Conservation (phyloP, 1,139 yeast genomes). For the Torulaspora pretoriensis region DNA sequence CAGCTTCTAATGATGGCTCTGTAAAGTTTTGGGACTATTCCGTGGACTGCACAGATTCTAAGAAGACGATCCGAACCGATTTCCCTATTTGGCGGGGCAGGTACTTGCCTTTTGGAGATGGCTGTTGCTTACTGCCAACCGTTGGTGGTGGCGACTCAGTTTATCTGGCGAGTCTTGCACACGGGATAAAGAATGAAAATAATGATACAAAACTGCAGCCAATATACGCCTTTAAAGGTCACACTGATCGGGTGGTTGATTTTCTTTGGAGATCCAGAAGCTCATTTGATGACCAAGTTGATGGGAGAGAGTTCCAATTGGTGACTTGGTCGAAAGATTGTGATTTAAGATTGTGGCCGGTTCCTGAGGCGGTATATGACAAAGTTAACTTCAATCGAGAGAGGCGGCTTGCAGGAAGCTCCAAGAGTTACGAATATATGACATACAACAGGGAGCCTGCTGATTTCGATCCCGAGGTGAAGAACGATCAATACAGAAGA, state of each 20-base stretch:
- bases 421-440: constrained; percentile 46
- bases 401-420: constrained; percentile 38
- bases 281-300: constrained; percentile 42
- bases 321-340: constrained; percentile 94
- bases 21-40: constrained; percentile 83
- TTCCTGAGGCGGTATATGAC: constrained; percentile 54
- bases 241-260: constrained; percentile 78
- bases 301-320: constrained; percentile 78
- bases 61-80: constrained; percentile 60
- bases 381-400: constrained; percentile 52
- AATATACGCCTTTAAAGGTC: constrained; percentile 68
- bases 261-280: constrained; percentile 78
- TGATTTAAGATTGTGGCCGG: constrained; percentile 80
- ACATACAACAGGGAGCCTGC: constrained; percentile 52
- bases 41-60: constrained; percentile 43
- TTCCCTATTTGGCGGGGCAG: constrained; percentile 90
- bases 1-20: constrained; percentile 81
- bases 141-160: constrained; percentile 80
- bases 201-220: constrained; percentile 48
- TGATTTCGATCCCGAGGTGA: constrained; percentile 11
- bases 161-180: constrained; percentile 53
- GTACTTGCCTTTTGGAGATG: constrained; percentile 82
- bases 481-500: constrained; percentile 23
- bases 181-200: constrained; percentile 32
- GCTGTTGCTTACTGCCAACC: constrained; percentile 88